Conservation (phyloP, 2,329 filamentous ascomycete genomes). For the Fulvia fulva region DNA sequence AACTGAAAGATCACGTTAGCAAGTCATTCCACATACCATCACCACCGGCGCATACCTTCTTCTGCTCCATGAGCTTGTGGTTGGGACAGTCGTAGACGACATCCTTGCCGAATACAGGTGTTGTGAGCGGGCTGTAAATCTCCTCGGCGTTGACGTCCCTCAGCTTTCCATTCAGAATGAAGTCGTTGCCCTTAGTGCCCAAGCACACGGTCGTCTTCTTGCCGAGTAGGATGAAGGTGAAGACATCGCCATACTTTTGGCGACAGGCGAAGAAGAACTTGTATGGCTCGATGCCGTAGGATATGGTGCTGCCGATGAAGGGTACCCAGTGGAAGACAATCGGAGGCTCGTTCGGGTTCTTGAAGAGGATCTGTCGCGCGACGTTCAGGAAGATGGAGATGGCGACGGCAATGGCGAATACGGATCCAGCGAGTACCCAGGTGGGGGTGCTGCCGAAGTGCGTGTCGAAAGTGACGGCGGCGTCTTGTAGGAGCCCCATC, state of each 20-base stretch:
- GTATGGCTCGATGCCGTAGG: constrained; percentile 92
- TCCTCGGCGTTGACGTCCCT: constrained; percentile 89
- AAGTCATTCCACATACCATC: neutral
- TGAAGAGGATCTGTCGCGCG: constrained; percentile 66
- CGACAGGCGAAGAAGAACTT: constrained; percentile 72
- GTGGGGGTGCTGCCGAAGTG: constrained; percentile 25
- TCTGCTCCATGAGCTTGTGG: constrained; percentile 91
- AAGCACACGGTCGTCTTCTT: constrained; percentile 85
- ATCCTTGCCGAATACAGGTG: constrained; percentile 72
- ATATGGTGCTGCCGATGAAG: constrained; percentile 83
- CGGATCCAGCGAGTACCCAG: constrained; percentile 44
- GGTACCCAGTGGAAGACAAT: constrained; percentile 63
- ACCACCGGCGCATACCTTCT: constrained; percentile 61
- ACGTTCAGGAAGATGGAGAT: constrained; percentile 72
- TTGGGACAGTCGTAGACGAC: constrained; percentile 91
- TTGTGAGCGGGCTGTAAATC: constrained; percentile 74
- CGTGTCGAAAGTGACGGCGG: constrained; percentile 16
- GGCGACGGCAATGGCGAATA: constrained; percentile 46
- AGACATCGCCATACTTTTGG: constrained; percentile 83
- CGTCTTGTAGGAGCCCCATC: constrained; percentile 30
- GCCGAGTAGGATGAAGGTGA: constrained; percentile 82
- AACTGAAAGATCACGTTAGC: constrained; percentile 50
- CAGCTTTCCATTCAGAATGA: constrained; percentile 85
- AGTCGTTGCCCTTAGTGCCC: constrained; percentile 79
- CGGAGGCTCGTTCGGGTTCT: constrained; percentile 63